Conservation (phyloP, 805 yeast genomes). For the Metschnikowia henanensis region DNA sequence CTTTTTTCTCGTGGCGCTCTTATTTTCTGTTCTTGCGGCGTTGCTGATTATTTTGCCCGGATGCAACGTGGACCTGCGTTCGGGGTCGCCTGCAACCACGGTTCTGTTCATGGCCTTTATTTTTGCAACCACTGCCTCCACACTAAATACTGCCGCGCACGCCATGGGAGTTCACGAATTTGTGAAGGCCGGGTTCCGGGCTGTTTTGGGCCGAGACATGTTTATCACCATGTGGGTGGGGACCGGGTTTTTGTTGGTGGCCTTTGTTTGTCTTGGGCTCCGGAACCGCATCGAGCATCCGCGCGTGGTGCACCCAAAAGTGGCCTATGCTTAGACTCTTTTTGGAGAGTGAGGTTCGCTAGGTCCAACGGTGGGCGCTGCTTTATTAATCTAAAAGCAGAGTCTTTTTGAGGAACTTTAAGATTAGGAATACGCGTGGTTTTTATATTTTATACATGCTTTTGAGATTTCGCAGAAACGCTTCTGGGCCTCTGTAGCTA, state of each 20-base stretch:
- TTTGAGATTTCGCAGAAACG: too few species aligned
- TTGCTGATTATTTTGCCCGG: conserved; percentile 30
- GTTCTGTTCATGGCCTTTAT: conserved; percentile 31
- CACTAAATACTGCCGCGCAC: conserved; percentile 54
- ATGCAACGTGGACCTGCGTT: conserved; percentile 8
- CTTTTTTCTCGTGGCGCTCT: conserved; percentile 51
- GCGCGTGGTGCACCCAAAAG: not conserved
- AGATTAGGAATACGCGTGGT: too few species aligned
- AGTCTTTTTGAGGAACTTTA: too few species aligned
- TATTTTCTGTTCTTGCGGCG: conserved; percentile 54
- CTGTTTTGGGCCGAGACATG: conserved; percentile 48
- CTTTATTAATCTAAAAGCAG: too few species aligned
- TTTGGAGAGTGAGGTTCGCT: too few species aligned
- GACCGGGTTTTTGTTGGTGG: conserved; percentile 24
- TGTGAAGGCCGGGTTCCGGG: conserved; percentile 38
- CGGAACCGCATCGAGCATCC: conserved; percentile 1
- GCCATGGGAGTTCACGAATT: conserved; percentile 53
- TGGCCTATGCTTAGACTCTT: not conserved
- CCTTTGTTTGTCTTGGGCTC: conserved; percentile 9
- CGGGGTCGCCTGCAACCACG: conserved; percentile 12
- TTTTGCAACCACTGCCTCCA: conserved; percentile 46
- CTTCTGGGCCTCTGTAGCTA: too few species aligned
- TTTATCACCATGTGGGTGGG: conserved; percentile 68
- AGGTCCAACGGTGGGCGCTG: too few species aligned
- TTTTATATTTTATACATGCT: too few species aligned